phyloP scores from a whole-genome alignment of 2,329 filamentous ascomycete genomes.

The Phaeosphaeria sp. region DNA sequence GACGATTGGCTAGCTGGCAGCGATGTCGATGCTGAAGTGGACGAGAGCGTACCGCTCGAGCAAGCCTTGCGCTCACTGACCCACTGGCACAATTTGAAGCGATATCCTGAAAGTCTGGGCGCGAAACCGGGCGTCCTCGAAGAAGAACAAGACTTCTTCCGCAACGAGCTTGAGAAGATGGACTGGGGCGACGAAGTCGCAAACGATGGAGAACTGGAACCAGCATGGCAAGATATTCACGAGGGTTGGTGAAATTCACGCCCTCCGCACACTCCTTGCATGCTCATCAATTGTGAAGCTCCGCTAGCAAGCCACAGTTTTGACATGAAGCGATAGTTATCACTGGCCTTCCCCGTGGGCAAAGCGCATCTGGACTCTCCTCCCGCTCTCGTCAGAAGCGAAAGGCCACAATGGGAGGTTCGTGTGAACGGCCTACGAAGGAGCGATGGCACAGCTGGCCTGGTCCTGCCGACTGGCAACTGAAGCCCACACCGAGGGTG shows the following conservation, averaged over 20 bases:
- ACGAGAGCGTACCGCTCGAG: constrained; percentile 89
- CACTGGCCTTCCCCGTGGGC: constrained; percentile 1
- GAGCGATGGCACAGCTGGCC: constrained; percentile 6
- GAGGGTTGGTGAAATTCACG: constrained; percentile 36
- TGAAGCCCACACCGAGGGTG: neutral
- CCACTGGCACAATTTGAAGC: constrained; percentile 89
- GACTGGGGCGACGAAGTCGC: constrained; percentile 46
- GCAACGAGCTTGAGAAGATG: constrained; percentile 58
- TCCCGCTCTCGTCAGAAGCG: constrained; percentile 7
- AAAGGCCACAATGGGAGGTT: constrained; percentile 7
- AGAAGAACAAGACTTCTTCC: constrained; percentile 57
- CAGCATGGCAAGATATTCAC: constrained; percentile 31
- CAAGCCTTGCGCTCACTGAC: constrained; percentile 88
- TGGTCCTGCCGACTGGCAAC: neutral
- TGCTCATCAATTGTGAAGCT: neutral
- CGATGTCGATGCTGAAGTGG: constrained; percentile 91
- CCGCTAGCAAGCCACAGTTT: neutral
- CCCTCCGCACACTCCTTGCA: constrained; percentile 1
- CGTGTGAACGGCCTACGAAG: neutral
- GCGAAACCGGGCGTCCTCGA: constrained; percentile 48
- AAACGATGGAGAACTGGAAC: constrained; percentile 31
- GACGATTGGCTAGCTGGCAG: constrained; percentile 94
- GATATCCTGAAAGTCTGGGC: constrained; percentile 80
- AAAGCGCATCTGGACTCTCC: neutral
- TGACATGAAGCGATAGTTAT: constrained; percentile 13